Evolutionary conservation across 495 filamentous ascomycete genomes (phyloP).

Genomic region (Aspergillus hancockii): DNA sequence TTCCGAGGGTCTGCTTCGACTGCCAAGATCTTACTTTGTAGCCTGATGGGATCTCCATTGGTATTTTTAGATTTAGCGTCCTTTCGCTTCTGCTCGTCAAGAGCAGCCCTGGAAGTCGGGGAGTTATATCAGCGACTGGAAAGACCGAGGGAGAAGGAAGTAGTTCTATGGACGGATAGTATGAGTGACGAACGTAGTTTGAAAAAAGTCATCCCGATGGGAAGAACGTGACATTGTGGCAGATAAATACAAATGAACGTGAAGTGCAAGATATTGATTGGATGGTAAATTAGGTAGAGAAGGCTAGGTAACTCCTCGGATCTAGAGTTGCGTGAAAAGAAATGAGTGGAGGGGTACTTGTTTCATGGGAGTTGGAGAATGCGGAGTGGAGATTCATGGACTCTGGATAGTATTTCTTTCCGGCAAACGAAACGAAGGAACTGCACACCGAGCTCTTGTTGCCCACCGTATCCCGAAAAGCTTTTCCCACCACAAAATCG

Average conservation of each 20-base stretch:
- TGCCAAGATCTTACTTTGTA: constrained; percentile 85
- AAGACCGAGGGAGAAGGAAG: background rate
- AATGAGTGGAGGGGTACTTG: background rate
- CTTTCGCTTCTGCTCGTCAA: constrained; percentile 71
- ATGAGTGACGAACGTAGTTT: constrained; percentile 68
- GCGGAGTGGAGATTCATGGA: constrained; percentile 1
- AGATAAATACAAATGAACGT: background rate
- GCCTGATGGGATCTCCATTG: constrained; percentile 74
- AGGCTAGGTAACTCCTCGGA: background rate
- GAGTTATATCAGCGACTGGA: constrained; percentile 17
- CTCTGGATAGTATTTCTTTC: constrained; percentile 11
- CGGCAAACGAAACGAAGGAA: constrained; percentile 18
- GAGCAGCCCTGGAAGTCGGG: constrained; percentile 56
- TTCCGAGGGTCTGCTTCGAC: constrained; percentile 67
- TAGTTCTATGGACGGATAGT: background rate
- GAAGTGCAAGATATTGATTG: background rate
- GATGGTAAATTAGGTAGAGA: background rate
- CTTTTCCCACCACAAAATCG: constrained; percentile 38
- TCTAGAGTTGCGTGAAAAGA: background rate
- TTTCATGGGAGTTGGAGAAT: background rate
- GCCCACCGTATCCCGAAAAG: constrained; percentile 40
- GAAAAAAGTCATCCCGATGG: constrained; percentile 80
- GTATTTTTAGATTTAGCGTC: constrained; percentile 79
- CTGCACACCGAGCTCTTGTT: constrained; percentile 39
- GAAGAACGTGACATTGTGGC: constrained; percentile 62